Base-by-base conservation (phyloP, 108 stramenopile genomes). In the Cylindrotheca closterium region DNA sequence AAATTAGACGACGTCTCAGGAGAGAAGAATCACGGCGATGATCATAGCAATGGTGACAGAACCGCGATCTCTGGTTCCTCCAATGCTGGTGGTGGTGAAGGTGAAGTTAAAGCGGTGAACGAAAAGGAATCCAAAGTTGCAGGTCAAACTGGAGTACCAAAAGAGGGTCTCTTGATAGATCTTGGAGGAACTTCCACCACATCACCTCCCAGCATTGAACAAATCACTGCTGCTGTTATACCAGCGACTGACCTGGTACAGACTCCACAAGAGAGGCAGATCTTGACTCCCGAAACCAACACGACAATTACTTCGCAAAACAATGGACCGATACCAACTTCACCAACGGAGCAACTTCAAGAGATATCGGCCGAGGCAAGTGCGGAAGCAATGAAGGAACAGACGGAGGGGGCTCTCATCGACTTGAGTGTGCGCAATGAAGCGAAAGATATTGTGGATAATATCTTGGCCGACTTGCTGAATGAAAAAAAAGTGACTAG, bases 101-200 rank as follows among this genome's bases (percentile, higher is more conserved):
- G n/a, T n/a, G n/a, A n/a, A n/a, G 30, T 19, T 42, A 42, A 15
- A n/a, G 32, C 33, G 4, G 26, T 42, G 46, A 57, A 49, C 7
- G 49, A 48, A 34, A 19, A 29, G 21, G 60, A 61, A 28, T 60
- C 52, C 3, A 51, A 61, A 53, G 53, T 64, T 42, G 63, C 51
- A 34, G 51, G 63, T 50, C 51, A 64, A 26, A 64, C 63, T 19
- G 47, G 47, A 4, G 63, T 53, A 8, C 28, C 52, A 2, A 31
- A 53, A 32, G 63, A 64, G 37, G 63, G 63, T 7, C 17, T 34
- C 7, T 30, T 64, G 32, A 64, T 64, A 24, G 63, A 64, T 23
- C 18, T 64, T 1, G 63, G 30, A 42, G 37, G 37, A 7, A 15
- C 37, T 15, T 10, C 10, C 37, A n/a, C n/a, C n/a, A n/a, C n/a